Percentiles rank a stretch among this genome's conserved stretches.
Conservation (phyloP, 2,329 filamentous ascomycete species). For the Ophiocordyceps sinensis region DNA sequence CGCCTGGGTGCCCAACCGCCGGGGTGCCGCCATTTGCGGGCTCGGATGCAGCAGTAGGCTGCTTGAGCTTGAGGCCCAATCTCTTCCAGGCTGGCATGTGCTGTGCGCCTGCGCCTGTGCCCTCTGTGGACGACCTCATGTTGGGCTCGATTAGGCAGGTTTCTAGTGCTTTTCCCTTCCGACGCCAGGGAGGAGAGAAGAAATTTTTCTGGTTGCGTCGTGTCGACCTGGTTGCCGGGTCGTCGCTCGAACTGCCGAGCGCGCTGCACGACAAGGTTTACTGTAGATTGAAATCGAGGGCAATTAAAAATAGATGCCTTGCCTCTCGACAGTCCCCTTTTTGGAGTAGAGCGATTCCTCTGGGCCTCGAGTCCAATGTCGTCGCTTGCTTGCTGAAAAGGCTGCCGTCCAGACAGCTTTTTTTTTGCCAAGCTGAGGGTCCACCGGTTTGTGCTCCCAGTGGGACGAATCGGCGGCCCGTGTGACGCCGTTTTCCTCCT, state of each 20-base stretch:
- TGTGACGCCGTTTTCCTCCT: too few relatives aligned
- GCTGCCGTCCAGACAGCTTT: too few relatives aligned
- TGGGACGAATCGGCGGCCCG: too few relatives aligned
- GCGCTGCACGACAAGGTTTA: too few relatives aligned
- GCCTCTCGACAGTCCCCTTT: too few relatives aligned
- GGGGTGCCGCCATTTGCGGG: conserved; percentile 13
- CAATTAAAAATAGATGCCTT: too few relatives aligned
- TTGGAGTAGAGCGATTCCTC: too few relatives aligned
- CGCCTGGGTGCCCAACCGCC: conserved; percentile 23
- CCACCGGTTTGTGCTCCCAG: too few relatives aligned
- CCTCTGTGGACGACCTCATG: conserved; percentile 29
- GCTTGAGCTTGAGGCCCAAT: conserved; percentile 49
- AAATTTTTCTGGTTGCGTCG: neutral
- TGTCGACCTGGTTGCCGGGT: neutral
- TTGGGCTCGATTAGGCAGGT: conserved; percentile 9
- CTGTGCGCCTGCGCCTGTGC: conserved; percentile 28
- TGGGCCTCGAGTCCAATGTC: too few relatives aligned
- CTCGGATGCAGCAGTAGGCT: conserved; percentile 16
- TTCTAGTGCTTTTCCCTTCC: conserved; percentile 4
- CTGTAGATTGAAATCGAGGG: too few relatives aligned
- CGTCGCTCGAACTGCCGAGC: neutral
- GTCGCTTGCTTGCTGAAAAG: too few relatives aligned
- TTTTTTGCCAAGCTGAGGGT: too few relatives aligned
- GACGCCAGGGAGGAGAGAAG: conserved; percentile 1
- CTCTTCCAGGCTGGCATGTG: conserved; percentile 45